These are phyloP conservation scores for Rostrohypoxylon terebratum DNA, from an alignment of 495 filamentous ascomycete genomes.

Conservation along the genomic window DNA sequence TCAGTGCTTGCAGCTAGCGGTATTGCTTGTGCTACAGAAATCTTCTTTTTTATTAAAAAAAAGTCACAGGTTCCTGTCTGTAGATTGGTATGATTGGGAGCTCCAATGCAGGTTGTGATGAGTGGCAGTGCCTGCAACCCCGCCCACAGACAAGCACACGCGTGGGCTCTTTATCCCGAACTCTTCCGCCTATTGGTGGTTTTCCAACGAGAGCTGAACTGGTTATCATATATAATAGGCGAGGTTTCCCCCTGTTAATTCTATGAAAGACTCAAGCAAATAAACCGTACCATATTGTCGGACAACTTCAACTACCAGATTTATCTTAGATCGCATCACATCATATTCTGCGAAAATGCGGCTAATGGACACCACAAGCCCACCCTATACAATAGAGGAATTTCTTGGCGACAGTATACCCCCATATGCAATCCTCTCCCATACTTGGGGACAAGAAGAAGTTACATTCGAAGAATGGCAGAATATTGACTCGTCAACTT, in stretches of 20 bases:
- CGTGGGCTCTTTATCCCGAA: not conserved
- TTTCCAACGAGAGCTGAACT: not conserved
- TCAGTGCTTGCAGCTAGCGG: too few relatives aligned
- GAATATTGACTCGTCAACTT: not conserved
- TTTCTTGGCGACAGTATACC: constrained; percentile 43
- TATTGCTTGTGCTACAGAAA: too few relatives aligned
- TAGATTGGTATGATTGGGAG: not conserved
- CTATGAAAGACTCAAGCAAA: not conserved
- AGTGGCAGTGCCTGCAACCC: not conserved
- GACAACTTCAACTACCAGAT: not conserved
- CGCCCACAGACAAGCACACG: not conserved
- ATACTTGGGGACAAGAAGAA: constrained; percentile 53
- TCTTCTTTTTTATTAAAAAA: too few relatives aligned
- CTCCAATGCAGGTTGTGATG: not conserved
- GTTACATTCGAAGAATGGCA: constrained; percentile 49
- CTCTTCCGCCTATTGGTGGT: not conserved
- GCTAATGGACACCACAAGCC: constrained; percentile 21
- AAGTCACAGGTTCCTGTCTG: too few relatives aligned
- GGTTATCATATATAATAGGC: not conserved
- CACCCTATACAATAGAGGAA: constrained; percentile 26
- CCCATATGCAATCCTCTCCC: constrained; percentile 54
- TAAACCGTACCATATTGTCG: not conserved
- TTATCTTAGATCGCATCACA: not conserved
- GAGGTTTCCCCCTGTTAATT: not conserved
- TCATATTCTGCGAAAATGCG: constrained; percentile 10